phyloP scores from a whole-genome alignment of 495 filamentous ascomycete genomes.

The Aspergillus hancockii region DNA sequence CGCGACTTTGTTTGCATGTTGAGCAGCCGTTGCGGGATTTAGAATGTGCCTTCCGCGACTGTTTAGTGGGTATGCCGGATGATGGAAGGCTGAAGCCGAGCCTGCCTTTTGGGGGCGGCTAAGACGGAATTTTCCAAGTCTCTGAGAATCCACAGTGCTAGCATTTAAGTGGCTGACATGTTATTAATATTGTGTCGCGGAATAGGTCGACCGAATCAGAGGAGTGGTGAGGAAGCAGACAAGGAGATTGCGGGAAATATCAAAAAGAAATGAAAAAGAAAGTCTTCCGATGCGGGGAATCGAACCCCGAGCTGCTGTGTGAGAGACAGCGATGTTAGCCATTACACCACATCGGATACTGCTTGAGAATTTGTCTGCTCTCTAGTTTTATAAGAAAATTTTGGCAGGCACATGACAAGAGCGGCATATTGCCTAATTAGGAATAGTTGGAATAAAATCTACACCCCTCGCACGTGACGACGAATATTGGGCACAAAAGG shows the following conservation, averaged over 20 bases:
- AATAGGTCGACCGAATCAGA: too few relatives aligned
- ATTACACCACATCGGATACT: conserved; percentile 34
- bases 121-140: conserved; percentile 1
- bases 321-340: conserved; percentile 33
- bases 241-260: too few relatives aligned
- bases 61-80: neutral
- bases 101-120: neutral
- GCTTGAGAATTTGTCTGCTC: too few relatives aligned
- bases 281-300: conserved; percentile 31
- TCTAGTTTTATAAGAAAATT: too few relatives aligned
- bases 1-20: conserved; percentile 1
- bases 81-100: neutral
- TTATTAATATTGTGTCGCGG: neutral
- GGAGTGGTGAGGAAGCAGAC: too few relatives aligned
- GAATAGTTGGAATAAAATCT: neutral
- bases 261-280: neutral
- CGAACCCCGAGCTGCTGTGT: conserved; percentile 36
- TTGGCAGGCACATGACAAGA: too few relatives aligned
- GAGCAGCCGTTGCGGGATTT: conserved; percentile 5
- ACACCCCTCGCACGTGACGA: neutral
- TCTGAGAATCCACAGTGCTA: neutral
- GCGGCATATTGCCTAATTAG: neutral
- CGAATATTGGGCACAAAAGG: neutral
- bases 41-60: neutral
- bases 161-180: too few relatives aligned